phyloP scores from a whole-genome alignment of 2,329 filamentous ascomycete species.

The Pseudopithomyces chartarum region DNA sequence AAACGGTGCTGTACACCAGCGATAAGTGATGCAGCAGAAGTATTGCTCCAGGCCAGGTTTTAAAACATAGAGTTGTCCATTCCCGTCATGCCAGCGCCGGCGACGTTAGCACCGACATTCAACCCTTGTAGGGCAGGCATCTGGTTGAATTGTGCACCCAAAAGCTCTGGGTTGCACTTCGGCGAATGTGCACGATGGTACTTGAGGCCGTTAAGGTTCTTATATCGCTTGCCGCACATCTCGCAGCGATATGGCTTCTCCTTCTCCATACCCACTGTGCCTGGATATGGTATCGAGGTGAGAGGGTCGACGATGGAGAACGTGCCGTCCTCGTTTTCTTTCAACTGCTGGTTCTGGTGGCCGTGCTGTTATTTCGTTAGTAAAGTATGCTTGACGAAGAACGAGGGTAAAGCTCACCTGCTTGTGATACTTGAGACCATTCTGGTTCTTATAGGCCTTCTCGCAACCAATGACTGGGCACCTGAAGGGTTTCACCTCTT shows the following conservation, averaged over 20 bases:
- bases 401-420: conserved; percentile 54
- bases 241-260: conserved; percentile 99
- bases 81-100: conserved; percentile 59
- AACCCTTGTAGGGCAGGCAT: conserved; percentile 28
- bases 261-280: conserved; percentile 99
- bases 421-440: conserved; percentile 91
- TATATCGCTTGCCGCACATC: conserved; percentile 96
- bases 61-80: conserved; percentile 59
- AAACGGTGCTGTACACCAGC: conserved; percentile 15
- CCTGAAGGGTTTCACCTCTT: conserved; percentile 97
- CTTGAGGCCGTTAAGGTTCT: conserved; percentile 98
- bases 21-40: conserved; percentile 13
- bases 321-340: conserved; percentile 95
- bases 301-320: conserved; percentile 98
- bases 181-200: conserved; percentile 79
- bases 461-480: conserved; percentile 98
- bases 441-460: conserved; percentile 99
- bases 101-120: conserved; percentile 51
- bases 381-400: conserved; percentile 9
- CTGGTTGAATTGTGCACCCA: conserved; percentile 36
- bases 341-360: conserved; percentile 93
- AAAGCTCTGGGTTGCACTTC: conserved; percentile 80
- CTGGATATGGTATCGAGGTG: conserved; percentile 90
- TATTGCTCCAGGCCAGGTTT: conserved; percentile 8
- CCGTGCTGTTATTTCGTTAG: conserved; percentile 66